Evolutionary conservation across 768 basidiomycete genomes (phyloP), one percentile per base, ranked within the genome.

Genomic region (Suillus ampliporus): DNA sequence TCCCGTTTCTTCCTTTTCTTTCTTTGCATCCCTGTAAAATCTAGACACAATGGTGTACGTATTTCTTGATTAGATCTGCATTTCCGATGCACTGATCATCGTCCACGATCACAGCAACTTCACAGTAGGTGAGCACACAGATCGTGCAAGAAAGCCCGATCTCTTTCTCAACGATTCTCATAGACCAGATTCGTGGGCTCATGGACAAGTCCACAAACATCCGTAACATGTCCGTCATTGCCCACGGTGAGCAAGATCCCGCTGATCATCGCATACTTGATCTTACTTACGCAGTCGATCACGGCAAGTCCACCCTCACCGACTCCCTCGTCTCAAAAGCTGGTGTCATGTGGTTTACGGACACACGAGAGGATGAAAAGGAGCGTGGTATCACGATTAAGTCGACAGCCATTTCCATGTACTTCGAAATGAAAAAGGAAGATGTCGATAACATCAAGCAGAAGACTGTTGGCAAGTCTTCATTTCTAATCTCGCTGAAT

Each of bases 351-450:
- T 93, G 97, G 64, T 98, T 96, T 78, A 99, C 94, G 61, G 95
- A 98, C 79, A 99, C 97, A 63, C 86, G 97, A 83, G 88, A 91
- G 11, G 97, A 99, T 75, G 97, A 99, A 84, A 98, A 97, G 77
- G 97, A 99, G 78, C 95, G 97, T 79, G 97, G 97, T 84, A 99
- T 99, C 74, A 99, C 97, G 58, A 99, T 99, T 82, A 99, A 99
- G 83, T 99, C 96, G 50, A 99, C 97, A 37, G 97, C 96, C 72
- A 97, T 99, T 77, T 97, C 97, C 63, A 99, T 99, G 97, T 99
- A 98, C 82, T 99, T 99, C 77, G 89, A 95, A 82, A 86, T 99
- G 73, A 78, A 84, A 76, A 94, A 97, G 84, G 96, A 97, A 13
- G 94, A 98, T 63, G 73, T 97, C 35, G 67, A 77, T 10, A 82